phyloP scores from a whole-genome alignment of 2,329 filamentous ascomycete species.

The Microascus cirrosus region DNA sequence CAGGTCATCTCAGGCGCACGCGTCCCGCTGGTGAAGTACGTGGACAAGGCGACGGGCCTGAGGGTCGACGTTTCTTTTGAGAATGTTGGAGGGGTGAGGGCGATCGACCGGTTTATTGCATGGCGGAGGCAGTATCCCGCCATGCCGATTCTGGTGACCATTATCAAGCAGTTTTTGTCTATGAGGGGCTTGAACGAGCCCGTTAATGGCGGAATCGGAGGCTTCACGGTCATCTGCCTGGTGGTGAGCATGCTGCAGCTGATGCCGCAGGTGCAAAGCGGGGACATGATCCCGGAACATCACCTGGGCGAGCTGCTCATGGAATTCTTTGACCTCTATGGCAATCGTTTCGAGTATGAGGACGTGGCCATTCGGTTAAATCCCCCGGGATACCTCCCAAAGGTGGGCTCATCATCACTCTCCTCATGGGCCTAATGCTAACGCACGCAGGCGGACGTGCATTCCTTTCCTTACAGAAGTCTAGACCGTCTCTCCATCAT shows the following conservation, averaged over 20 bases:
- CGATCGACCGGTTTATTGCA: constrained; percentile 65
- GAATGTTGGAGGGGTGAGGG: constrained; percentile 70
- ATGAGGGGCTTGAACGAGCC: constrained; percentile 91
- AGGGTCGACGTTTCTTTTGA: constrained; percentile 93
- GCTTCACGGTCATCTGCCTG: constrained; percentile 88
- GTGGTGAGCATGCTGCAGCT: constrained; percentile 81
- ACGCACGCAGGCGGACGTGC: constrained; percentile 27
- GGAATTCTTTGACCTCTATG: constrained; percentile 84
- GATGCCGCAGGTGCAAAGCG: constrained; percentile 58
- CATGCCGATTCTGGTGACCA: constrained; percentile 74
- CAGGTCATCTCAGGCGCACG: constrained; percentile 64
- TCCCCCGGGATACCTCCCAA: constrained; percentile 63
- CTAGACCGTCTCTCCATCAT: constrained; percentile 69
- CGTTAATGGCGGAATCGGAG: constrained; percentile 79
- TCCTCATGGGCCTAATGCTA: not conserved
- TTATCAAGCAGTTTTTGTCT: constrained; percentile 85
- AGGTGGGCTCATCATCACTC: constrained; percentile 40
- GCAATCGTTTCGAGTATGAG: constrained; percentile 64
- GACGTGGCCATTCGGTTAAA: constrained; percentile 64
- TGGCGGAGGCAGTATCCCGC: constrained; percentile 76
- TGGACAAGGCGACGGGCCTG: constrained; percentile 65
- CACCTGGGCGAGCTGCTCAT: constrained; percentile 75
- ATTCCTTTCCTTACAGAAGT: constrained; percentile 43
- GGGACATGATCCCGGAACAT: constrained; percentile 44
- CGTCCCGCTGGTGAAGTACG: constrained; percentile 87